Percentiles rank a stretch among this genome's conserved stretches.
Evolutionary conservation across 768 basidiomycete genomes (phyloP).

Genomic region (Naganishia friedmannii): DNA sequence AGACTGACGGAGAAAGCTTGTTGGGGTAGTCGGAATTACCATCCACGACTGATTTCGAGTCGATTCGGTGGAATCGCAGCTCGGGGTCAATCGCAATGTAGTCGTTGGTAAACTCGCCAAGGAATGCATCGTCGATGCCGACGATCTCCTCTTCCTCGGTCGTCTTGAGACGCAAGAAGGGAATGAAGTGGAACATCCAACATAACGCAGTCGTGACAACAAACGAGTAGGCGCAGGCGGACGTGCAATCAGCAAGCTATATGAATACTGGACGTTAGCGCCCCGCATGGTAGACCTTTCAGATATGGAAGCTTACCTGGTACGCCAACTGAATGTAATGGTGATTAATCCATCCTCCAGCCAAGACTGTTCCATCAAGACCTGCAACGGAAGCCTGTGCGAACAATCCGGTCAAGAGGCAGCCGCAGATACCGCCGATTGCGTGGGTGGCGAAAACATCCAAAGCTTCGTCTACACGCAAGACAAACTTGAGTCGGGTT

Average conservation of each 20-base stretch:
- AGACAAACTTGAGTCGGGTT: slow-evolving; percentile 66
- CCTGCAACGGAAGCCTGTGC: slow-evolving; percentile 61
- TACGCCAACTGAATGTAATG: slow-evolving; percentile 68
- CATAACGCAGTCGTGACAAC: slow-evolving; percentile 47
- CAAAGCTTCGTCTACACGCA: slow-evolving; percentile 79
- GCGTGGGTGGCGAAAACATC: slow-evolving; percentile 92
- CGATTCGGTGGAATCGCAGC: slow-evolving; percentile 51
- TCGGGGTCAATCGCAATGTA: slow-evolving; percentile 72
- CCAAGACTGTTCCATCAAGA: slow-evolving; percentile 32
- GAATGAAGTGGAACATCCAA: slow-evolving; percentile 52
- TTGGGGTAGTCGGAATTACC: slow-evolving; percentile 10
- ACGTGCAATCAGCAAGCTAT: slow-evolving; percentile 29
- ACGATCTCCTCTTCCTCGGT: slow-evolving; percentile 52
- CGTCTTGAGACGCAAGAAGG: slow-evolving; percentile 49
- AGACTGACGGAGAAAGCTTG: neutral
- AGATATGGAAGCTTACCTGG: slow-evolving; percentile 65
- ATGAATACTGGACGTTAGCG: slow-evolving; percentile 24
- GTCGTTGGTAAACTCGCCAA: slow-evolving; percentile 87
- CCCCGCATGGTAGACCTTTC: slow-evolving; percentile 59
- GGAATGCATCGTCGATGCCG: slow-evolving; percentile 60
- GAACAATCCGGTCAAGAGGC: slow-evolving; percentile 68
- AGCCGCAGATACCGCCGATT: slow-evolving; percentile 65
- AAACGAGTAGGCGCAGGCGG: slow-evolving; percentile 40
- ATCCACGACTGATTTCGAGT: slow-evolving; percentile 24
- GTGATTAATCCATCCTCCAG: slow-evolving; percentile 58